These are phyloP conservation scores for Dimargaris cristalligena DNA, from an alignment of 192 early-diverging fungal species.

Conservation along the genomic window DNA sequence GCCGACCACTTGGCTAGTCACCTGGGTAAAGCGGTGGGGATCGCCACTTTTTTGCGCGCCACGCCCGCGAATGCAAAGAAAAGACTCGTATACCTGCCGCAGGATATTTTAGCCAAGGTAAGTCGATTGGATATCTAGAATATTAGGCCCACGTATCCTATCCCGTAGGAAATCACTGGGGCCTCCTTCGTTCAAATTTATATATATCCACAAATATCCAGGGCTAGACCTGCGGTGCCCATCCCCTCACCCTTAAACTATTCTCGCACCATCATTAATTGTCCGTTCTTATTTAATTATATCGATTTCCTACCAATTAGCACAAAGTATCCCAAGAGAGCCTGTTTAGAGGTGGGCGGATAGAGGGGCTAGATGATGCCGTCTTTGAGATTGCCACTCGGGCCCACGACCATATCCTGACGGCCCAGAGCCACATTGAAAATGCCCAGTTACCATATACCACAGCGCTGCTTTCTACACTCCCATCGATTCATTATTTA, in stretches of 20 bases:
- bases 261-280: background rate
- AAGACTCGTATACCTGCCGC: conserved; percentile 3
- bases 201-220: too few relatives aligned
- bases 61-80: conserved; percentile 26
- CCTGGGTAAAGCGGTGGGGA: conserved; percentile 78
- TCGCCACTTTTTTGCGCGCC: conserved; percentile 53
- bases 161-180: background rate
- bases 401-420: conserved; percentile 8
- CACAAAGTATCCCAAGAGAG: conserved; percentile 10
- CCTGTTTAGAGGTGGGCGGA: conserved; percentile 1
- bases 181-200: too few relatives aligned
- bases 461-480: background rate
- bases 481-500: background rate
- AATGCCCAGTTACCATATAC: background rate
- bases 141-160: background rate
- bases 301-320: background rate
- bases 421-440: conserved; percentile 2
- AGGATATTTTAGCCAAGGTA: conserved; percentile 6
- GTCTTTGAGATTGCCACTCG: conserved; percentile 10
- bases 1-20: conserved; percentile 82
- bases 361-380: background rate
- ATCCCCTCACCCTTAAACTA: background rate
- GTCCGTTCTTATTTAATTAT: background rate
- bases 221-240: background rate
- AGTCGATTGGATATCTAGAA: background rate